Evolutionary conservation across 345 rosid genomes (phyloP).

Genomic region (Psidium friedrichsthalianum): DNA sequence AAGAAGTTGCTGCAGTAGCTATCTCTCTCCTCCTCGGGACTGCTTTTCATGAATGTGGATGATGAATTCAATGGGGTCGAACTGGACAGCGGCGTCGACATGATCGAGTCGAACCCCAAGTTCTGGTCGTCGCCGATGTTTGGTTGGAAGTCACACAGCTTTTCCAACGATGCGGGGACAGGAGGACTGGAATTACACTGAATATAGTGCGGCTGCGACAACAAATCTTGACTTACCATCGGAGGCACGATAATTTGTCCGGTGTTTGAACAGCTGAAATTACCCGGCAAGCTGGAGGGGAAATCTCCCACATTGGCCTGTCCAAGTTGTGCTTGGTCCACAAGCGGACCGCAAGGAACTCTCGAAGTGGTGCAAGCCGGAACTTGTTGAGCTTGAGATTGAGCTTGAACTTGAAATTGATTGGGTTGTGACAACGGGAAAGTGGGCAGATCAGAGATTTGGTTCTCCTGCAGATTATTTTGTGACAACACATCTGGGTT

Average conservation of each 20-base stretch:
- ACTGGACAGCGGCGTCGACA: conserved; percentile 49
- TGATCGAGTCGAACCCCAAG: conserved; percentile 37
- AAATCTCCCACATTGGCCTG: conserved; percentile 8
- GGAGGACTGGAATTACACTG: not conserved
- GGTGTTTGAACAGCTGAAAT: not conserved
- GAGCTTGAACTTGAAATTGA: not conserved
- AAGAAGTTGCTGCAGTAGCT: conserved; percentile 62
- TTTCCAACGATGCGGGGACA: conserved; percentile 10
- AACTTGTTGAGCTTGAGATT: conserved; percentile 2
- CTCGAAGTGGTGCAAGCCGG: conserved; percentile 12
- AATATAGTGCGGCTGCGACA: conserved; percentile 9
- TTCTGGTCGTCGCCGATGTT: conserved; percentile 7
- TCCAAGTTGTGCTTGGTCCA: conserved; percentile 16
- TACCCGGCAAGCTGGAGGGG: conserved; percentile 5
- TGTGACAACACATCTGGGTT: conserved; percentile 22
- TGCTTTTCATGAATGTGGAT: conserved; percentile 33
- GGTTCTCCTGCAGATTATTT: conserved; percentile 18
- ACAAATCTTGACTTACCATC: not conserved
- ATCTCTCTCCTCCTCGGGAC: conserved; percentile 57
- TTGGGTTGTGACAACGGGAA: not conserved
- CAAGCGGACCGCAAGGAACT: not conserved
- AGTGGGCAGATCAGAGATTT: conserved; percentile 6
- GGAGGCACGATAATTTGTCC: not conserved
- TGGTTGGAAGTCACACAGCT: conserved; percentile 7
- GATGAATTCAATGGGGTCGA: conserved; percentile 43